phyloP scores from a whole-genome alignment of 1,284 basidiomycete genomes.

The Rhodotorula sp. region DNA sequence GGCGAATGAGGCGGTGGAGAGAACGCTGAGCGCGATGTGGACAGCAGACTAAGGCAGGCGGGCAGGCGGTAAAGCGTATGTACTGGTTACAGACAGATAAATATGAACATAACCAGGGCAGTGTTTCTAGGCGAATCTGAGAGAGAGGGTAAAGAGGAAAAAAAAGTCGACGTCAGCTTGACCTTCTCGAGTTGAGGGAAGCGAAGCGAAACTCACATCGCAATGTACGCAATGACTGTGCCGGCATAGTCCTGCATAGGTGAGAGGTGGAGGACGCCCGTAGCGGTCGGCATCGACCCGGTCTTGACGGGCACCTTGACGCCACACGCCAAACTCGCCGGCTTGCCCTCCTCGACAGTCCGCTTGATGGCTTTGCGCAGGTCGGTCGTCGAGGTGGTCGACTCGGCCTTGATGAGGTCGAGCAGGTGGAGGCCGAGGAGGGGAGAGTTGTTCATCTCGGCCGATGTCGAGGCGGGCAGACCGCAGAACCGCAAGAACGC shows the following conservation, averaged over 20 bases:
- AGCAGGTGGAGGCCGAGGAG: conserved; percentile 14
- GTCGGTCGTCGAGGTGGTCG: not conserved
- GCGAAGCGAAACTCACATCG: conserved; percentile 9
- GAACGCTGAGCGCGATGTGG: too few relatives aligned
- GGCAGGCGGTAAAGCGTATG: not conserved
- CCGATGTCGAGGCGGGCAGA: conserved; percentile 9
- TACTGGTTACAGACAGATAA: not conserved
- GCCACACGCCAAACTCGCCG: conserved; percentile 14
- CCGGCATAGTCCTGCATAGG: conserved; percentile 20
- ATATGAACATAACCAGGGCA: too few relatives aligned
- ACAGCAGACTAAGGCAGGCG: not conserved
- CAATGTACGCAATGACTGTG: conserved; percentile 10
- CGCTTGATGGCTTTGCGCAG: conserved; percentile 1
- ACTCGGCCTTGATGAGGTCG: conserved; percentile 8
- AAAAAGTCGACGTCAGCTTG: too few relatives aligned
- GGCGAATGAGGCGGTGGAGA: too few relatives aligned
- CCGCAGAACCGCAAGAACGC: conserved; percentile 27
- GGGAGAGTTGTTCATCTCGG: conserved; percentile 15
- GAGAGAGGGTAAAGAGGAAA: too few relatives aligned
- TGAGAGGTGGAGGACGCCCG: conserved; percentile 15
- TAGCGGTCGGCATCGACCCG: not conserved
- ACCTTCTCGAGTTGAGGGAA: not conserved
- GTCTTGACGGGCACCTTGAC: conserved; percentile 9
- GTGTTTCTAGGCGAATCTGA: conserved; percentile 5
- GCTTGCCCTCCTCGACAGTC: conserved; percentile 11